Percentiles rank a stretch among this genome's conserved stretches.
Evolutionary conservation across 768 basidiomycete species (phyloP).

Genomic region (Amanita phalloides): DNA sequence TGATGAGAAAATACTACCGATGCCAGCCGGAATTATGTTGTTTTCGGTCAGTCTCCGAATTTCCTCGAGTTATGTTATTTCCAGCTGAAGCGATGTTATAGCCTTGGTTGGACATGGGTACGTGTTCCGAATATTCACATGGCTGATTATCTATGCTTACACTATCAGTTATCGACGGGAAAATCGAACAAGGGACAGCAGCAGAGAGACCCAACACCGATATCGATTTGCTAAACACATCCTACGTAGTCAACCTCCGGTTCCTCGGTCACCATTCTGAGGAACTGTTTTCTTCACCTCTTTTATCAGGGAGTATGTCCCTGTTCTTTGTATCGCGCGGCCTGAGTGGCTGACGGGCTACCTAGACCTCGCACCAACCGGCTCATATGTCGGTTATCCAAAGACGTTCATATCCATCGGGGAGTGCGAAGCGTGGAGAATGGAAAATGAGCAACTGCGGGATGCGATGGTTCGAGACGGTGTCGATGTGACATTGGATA

Average conservation of each 20-base stretch:
- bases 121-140: background rate
- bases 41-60: too few relatives aligned
- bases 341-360: background rate
- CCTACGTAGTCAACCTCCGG: constrained; percentile 9
- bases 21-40: constrained; percentile 10
- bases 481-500: constrained; percentile 12
- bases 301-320: constrained; percentile 11
- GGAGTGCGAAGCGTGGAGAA: constrained; percentile 8
- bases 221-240: constrained; percentile 11
- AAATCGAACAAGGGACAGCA: constrained; percentile 1
- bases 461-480: constrained; percentile 11
- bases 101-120: constrained; percentile 14
- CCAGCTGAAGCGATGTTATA: background rate
- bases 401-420: constrained; percentile 8
- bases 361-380: constrained; percentile 8
- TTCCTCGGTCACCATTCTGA: constrained; percentile 12
- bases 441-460: constrained; percentile 12
- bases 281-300: constrained; percentile 9
- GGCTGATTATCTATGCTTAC: background rate
- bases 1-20: constrained; percentile 11
- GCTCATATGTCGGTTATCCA: constrained; percentile 12
- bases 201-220: constrained; percentile 9
- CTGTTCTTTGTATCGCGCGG: background rate
- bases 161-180: constrained; percentile 7
- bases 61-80: too few relatives aligned